Evolutionary conservation across 2,329 filamentous ascomycete species (phyloP).

Genomic region (Beauveria australis): DNA sequence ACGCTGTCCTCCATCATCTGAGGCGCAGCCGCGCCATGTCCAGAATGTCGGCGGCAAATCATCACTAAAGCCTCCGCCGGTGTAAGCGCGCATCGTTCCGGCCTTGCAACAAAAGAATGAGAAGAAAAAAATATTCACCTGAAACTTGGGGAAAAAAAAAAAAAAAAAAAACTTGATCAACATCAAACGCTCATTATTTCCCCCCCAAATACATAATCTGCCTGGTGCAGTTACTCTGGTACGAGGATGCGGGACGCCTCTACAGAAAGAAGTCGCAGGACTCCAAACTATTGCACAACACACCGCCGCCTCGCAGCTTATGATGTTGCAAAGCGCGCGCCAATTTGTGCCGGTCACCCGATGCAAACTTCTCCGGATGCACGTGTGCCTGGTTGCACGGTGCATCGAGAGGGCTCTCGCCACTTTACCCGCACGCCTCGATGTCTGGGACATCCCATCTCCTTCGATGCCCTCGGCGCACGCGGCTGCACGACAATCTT

Average conservation of each 20-base stretch:
- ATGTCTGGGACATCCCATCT: background rate
- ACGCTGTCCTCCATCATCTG: constrained; percentile 1
- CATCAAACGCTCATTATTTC: too few species aligned
- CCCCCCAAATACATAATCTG: too few species aligned
- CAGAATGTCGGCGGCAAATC: constrained; percentile 1
- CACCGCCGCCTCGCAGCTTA: background rate
- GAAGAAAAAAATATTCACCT: background rate
- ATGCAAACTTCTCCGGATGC: background rate
- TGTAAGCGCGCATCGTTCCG: background rate
- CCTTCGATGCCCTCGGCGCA: background rate
- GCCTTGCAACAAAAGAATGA: background rate
- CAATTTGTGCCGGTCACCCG: background rate
- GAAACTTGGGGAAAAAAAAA: too few species aligned
- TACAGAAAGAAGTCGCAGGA: too few species aligned
- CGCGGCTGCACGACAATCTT: background rate
- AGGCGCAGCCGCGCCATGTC: constrained; percentile 6
- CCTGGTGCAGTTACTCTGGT: background rate
- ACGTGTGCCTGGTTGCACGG: background rate
- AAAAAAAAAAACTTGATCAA: background rate
- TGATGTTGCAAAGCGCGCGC: background rate
- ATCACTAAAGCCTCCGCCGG: background rate
- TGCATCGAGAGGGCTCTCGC: background rate
- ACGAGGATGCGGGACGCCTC: too few species aligned
- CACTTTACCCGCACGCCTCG: background rate
- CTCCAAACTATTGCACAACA: too few species aligned